Conservation (phyloP, 2,329 filamentous ascomycete genomes). For the Epichloe glyceriae region DNA sequence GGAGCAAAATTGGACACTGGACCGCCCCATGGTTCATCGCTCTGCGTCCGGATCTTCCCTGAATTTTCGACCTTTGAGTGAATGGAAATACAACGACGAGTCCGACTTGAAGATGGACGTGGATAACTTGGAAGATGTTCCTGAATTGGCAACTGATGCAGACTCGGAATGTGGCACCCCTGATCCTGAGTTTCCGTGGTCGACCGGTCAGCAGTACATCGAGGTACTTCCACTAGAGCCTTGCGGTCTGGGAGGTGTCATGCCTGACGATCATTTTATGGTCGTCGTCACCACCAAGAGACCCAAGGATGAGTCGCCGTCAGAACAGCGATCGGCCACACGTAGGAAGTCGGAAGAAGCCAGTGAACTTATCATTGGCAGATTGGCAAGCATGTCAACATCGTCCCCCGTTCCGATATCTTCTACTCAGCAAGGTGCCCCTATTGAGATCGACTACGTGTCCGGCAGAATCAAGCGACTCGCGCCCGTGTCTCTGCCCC, state of each 20-base stretch:
- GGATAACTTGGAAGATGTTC: conserved; percentile 13
- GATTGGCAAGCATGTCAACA: conserved; percentile 29
- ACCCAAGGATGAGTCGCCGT: conserved; percentile 12
- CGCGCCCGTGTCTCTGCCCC: conserved; percentile 35
- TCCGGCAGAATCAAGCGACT: conserved; percentile 29
- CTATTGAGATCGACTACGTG: conserved; percentile 33
- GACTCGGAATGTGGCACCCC: conserved; percentile 24
- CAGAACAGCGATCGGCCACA: not conserved
- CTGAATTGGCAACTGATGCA: conserved; percentile 21
- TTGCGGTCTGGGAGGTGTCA: conserved; percentile 44
- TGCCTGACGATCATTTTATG: conserved; percentile 52
- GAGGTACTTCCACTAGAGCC: conserved; percentile 34
- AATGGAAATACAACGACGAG: conserved; percentile 12
- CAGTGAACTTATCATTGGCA: conserved; percentile 28
- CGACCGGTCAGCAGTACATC: conserved; percentile 26
- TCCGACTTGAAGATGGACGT: conserved; percentile 17
- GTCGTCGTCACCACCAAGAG: conserved; percentile 40
- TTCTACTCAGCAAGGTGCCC: not conserved
- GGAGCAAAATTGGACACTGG: conserved; percentile 6
- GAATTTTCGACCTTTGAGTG: conserved; percentile 35
- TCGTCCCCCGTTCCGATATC: conserved; percentile 18
- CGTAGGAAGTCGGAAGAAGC: conserved; percentile 14
- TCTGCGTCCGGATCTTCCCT: conserved; percentile 39
- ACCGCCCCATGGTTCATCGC: conserved; percentile 20
- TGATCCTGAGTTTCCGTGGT: conserved; percentile 35